A percentile compares a stretch with the other conserved stretches of the same genome.
phyloP scores from a whole-genome alignment of 495 filamentous ascomycete species.

The Hypoxylon lienhwacheense region DNA sequence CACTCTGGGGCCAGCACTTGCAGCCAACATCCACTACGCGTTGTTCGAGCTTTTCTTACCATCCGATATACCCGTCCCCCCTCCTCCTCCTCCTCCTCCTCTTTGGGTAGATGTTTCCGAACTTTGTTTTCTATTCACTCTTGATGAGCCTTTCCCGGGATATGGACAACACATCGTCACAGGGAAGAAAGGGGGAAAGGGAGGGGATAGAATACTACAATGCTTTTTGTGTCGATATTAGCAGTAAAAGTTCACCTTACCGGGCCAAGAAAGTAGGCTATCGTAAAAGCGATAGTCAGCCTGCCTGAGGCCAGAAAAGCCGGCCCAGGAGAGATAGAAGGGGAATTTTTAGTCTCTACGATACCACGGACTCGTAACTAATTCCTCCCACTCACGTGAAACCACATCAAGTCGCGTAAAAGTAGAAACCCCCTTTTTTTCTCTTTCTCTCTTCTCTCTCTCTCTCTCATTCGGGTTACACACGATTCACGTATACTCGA shows the following conservation, averaged over 20 bases:
- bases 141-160: slow-evolving; percentile 11
- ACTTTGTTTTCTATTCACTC: slow-evolving; percentile 6
- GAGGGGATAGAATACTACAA: slow-evolving; percentile 32
- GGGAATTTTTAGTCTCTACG: slow-evolving; percentile 13
- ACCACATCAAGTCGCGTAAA: slow-evolving; percentile 24
- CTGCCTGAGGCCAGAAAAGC: slow-evolving; percentile 25
- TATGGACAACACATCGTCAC: slow-evolving; percentile 35
- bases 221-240: slow-evolving; percentile 28
- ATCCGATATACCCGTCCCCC: slow-evolving; percentile 30
- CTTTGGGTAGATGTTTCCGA: slow-evolving; percentile 17
- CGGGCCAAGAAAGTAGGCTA: slow-evolving; percentile 24
- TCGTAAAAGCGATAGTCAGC: slow-evolving; percentile 26
- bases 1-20: slow-evolving; percentile 32
- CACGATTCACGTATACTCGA: slow-evolving; percentile 31
- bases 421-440: slow-evolving; percentile 14
- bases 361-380: slow-evolving; percentile 19
- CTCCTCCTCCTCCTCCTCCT: too few species aligned
- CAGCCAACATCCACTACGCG: slow-evolving; percentile 34
- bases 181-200: too few species aligned
- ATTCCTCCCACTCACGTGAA: slow-evolving; percentile 24
- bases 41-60: slow-evolving; percentile 26
- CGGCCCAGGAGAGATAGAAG: slow-evolving; percentile 23
- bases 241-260: too few species aligned
- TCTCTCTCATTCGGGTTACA: slow-evolving; percentile 23
- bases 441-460: too few species aligned